Evolutionary conservation across 352 stramenopile genomes (phyloP), one percentile per base, ranked within the genome.

Genomic region (Phytopythium kandeliae): DNA sequence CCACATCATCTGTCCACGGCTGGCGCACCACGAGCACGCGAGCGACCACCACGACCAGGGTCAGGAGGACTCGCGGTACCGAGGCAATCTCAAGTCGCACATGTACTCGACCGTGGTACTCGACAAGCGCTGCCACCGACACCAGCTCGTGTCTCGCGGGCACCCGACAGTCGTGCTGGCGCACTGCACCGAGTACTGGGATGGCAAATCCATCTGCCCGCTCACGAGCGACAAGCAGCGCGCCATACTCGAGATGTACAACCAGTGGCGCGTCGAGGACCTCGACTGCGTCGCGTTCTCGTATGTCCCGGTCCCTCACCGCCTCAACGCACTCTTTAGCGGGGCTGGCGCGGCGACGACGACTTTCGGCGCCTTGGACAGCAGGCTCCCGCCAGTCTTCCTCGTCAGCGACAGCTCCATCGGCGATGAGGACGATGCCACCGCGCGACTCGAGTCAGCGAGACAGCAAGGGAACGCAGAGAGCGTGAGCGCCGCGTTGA

Each of bases 231-330:
- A 95, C 19, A 92, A 89, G 57, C 69, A 86, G 37, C 79, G 77
- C 7, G 57, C 67, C 17, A 95, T 95, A 43, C 62, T 92, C 17
- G 84, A 95, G 19, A 92, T 95, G 82, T 95, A 92, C 61, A 87
- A 92, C 50, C 84, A 95, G 45, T 95, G 84, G 84, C 78, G 80
- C 12, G 81, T 91, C 15, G 84, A 95, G 63, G 84, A 95, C 49
- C 51, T 95, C 21, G 84, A 92, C 44, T 91, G 79, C 47, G 81
- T 89, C 13, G 84, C 84, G 11, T 72, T 94, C n/a, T 85, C 78
- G 5, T 94, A 92, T 35, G 84, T 87, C 0, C 84, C 84, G 1
- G 75, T 94, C 7, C 69, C 75, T 5, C 78, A 88, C 55, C 92
- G 91, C 52, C 51, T 87, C 12, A 89, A 73, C 17, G 30, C 48